Base-by-base conservation (phyloP, 176 grass and related monocot genomes). In the Phoenix roebelenii region DNA sequence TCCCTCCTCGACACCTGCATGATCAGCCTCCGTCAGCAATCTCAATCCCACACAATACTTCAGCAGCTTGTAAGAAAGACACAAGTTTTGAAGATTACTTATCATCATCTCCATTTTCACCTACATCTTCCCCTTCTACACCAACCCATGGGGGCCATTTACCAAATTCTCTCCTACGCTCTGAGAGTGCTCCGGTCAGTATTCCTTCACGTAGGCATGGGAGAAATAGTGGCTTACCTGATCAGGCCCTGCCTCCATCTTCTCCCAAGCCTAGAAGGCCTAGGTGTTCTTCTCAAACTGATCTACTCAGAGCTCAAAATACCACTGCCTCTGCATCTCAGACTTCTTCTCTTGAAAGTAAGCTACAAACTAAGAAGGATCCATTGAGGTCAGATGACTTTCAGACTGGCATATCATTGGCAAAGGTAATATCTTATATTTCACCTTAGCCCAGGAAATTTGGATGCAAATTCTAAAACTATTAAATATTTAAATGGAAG, bases 121-220 rank as follows among this genome's bases (percentile, higher is more conserved):
- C 61, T 18, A 5, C 18, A 49, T 63, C 10, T 23, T 84, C 69
- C 49, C 77, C 85, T 54, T 74, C 73, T 55, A 26, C 51, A 39
- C 70, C 66, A 22, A 25, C 35, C 19, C 54, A 58, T 29, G 51
- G 62, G 54, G 76, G 63, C 60, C 63, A 66, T 22, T 58, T 68
- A 18, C 86, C 61, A 64, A 77, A 71, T 51, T 61, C 63, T 60
- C 65, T 89, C 44, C 59, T 77, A 12, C 73, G 72, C 53, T 82
- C 70, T 48, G 68, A 72, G 18, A 86, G 74, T 86, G 76, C 72
- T 71, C 85, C 89, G 4, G 57, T 69, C 12, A 49, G 29, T 25
- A 58, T 69, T 49, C 18, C 30, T 14, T 44, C n/a, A 57, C 60
- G 18, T 55, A 17, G 54, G 54, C 22, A 29, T 3, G 54, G 56